phyloP scores from a whole-genome alignment of 345 rosid genomes.

The Linum tenue region DNA sequence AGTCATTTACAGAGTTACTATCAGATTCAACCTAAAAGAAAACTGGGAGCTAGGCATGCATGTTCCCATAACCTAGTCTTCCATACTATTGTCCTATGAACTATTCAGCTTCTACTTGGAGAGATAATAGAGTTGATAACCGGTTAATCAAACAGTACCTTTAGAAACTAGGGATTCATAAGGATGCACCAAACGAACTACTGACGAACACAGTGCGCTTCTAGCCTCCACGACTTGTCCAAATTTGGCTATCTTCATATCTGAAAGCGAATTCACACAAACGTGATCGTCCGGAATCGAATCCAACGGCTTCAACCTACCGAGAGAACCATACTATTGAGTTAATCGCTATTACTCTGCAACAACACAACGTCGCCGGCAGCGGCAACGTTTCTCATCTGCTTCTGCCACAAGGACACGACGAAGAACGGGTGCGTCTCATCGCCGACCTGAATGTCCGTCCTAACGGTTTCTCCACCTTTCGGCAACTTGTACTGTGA shows the following conservation, averaged over 20 bases:
- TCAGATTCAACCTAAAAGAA: too few relatives aligned
- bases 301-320: neutral
- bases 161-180: constrained; percentile 26
- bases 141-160: constrained; percentile 15
- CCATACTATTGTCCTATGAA: too few relatives aligned
- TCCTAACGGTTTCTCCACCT: constrained; percentile 40
- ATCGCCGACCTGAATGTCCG: constrained; percentile 52
- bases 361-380: constrained; percentile 37
- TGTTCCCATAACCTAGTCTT: too few relatives aligned
- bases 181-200: constrained; percentile 25
- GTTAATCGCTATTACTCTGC: constrained; percentile 20
- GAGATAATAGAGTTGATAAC: neutral
- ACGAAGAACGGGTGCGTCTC: constrained; percentile 38
- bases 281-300: neutral
- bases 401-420: constrained; percentile 45
- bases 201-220: constrained; percentile 37
- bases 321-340: neutral
- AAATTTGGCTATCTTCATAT: constrained; percentile 39
- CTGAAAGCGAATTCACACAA: constrained; percentile 14
- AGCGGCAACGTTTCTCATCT: constrained; percentile 20
- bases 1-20: too few relatives aligned
- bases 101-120: neutral
- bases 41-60: too few relatives aligned
- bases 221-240: constrained; percentile 31
- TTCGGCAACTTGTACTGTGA: constrained; percentile 35